These are phyloP conservation scores for Cucurbitaria berberidis DNA, from an alignment of 2,329 filamentous ascomycete genomes.

Conservation along the genomic window DNA sequence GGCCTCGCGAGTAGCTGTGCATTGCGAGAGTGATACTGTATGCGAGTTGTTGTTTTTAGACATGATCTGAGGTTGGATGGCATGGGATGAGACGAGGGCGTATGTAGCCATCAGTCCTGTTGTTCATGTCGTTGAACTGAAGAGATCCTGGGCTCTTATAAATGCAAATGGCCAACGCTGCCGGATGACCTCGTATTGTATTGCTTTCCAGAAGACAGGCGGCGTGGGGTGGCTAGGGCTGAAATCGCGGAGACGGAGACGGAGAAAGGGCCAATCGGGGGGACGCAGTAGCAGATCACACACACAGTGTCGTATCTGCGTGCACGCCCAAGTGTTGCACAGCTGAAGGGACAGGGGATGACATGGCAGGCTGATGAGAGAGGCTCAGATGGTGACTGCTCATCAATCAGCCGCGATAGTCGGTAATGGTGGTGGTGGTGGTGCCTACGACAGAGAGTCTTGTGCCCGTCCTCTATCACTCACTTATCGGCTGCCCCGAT, in stretches of 20 bases:
- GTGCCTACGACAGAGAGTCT: too few species aligned
- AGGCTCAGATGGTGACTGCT: background rate
- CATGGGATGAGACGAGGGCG: background rate
- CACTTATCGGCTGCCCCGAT: slow-evolving; percentile 24
- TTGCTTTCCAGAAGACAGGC: slow-evolving; percentile 17
- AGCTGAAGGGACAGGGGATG: slow-evolving; percentile 14
- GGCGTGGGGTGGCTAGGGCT: slow-evolving; percentile 16
- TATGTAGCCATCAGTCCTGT: too few species aligned
- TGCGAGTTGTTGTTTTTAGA: background rate
- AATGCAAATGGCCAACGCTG: too few species aligned
- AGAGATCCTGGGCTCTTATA: too few species aligned
- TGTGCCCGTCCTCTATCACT: too few species aligned
- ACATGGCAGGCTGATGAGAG: background rate
- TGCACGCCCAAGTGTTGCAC: slow-evolving; percentile 4
- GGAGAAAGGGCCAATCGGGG: slow-evolving; percentile 20
- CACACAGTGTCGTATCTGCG: too few species aligned
- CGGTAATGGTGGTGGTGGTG: too few species aligned
- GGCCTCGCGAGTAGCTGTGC: background rate
- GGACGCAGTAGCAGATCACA: slow-evolving; percentile 12
- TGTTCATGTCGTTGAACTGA: too few species aligned
- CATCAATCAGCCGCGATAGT: slow-evolving; percentile 7
- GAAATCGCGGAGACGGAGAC: slow-evolving; percentile 15
- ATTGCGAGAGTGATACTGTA: too few species aligned
- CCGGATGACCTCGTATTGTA: too few species aligned
- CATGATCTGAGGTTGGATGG: background rate